Percentiles rank a stretch among this genome's conserved stretches.
Evolutionary conservation across 306 rosid genomes (phyloP).

Genomic region (Prunus mira): DNA sequence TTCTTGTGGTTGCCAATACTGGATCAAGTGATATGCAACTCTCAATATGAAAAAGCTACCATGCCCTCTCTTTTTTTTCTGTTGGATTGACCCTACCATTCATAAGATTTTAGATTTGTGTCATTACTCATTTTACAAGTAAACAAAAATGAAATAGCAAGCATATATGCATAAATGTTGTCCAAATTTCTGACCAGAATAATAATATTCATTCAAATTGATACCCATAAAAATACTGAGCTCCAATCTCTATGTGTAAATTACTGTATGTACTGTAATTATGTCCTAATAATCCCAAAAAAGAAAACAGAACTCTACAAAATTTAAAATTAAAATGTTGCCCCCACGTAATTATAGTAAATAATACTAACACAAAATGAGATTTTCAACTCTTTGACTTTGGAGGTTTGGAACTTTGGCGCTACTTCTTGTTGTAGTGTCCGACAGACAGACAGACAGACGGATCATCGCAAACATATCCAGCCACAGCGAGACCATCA

Average conservation of each 20-base stretch:
- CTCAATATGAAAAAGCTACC: no score
- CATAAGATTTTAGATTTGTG: no score
- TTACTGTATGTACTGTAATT: background rate
- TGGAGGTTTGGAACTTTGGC: background rate
- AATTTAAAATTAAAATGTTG: background rate
- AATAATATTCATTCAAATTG: background rate
- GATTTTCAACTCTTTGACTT: background rate
- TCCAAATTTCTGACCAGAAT: background rate
- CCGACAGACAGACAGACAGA: background rate
- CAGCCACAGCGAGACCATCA: background rate
- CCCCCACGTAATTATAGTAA: background rate
- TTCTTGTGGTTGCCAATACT: no score
- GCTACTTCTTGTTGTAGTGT: background rate
- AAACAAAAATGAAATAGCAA: no score
- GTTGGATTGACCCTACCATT: no score
- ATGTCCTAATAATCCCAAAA: background rate
- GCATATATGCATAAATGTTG: background rate
- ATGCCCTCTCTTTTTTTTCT: no score
- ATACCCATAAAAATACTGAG: slow-evolving; percentile 19
- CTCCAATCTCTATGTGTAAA: background rate
- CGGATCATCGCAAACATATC: background rate
- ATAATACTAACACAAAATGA: background rate
- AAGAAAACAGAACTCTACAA: background rate
- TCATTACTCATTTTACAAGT: no score
- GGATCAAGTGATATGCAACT: no score